These are phyloP conservation scores for Phytophthora parvispora DNA, from an alignment of 352 stramenopile species.

Conservation along the genomic window DNA sequence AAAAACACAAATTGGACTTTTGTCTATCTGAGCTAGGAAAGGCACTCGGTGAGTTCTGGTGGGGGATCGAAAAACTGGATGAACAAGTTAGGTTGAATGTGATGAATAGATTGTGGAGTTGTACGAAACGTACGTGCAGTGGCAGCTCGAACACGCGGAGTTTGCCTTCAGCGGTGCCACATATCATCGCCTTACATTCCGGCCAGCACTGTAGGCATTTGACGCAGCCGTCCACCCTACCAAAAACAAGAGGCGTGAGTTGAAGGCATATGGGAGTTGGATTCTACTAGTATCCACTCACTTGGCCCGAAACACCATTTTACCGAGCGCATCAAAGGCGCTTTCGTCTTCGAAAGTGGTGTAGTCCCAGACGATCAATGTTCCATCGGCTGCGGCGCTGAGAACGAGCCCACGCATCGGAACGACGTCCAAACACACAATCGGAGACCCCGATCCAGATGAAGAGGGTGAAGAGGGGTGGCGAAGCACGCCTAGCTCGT, in stretches of 20 bases:
- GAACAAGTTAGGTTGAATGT: slow-evolving; percentile 1
- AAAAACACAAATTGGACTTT: too few species aligned
- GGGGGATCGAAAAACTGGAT: slow-evolving; percentile 20
- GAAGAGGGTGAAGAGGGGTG: slow-evolving; percentile 42
- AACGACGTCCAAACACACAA: slow-evolving; percentile 64
- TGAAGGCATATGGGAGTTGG: neutral
- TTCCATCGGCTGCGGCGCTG: slow-evolving; percentile 63
- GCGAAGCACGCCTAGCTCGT: slow-evolving; percentile 66
- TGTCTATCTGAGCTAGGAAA: neutral
- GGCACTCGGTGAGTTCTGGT: slow-evolving; percentile 8
- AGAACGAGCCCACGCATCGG: slow-evolving; percentile 49
- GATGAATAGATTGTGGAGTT: too few species aligned
- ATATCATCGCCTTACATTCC: slow-evolving; percentile 35
- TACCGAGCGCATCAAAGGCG: slow-evolving; percentile 53
- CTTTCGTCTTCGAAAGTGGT: slow-evolving; percentile 45
- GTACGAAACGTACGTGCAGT: slow-evolving; percentile 25
- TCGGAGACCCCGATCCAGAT: slow-evolving; percentile 49
- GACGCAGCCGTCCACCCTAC: slow-evolving; percentile 37
- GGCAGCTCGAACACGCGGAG: slow-evolving; percentile 41
- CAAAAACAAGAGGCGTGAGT: neutral
- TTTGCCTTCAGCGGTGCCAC: slow-evolving; percentile 41
- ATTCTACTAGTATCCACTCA: slow-evolving; percentile 30
- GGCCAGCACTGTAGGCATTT: slow-evolving; percentile 50
- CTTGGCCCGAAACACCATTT: slow-evolving; percentile 52
- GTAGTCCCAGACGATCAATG: slow-evolving; percentile 74